Base-by-base conservation (phyloP, 1,284 basidiomycete genomes). In the Schizophyllum amplum region DNA sequence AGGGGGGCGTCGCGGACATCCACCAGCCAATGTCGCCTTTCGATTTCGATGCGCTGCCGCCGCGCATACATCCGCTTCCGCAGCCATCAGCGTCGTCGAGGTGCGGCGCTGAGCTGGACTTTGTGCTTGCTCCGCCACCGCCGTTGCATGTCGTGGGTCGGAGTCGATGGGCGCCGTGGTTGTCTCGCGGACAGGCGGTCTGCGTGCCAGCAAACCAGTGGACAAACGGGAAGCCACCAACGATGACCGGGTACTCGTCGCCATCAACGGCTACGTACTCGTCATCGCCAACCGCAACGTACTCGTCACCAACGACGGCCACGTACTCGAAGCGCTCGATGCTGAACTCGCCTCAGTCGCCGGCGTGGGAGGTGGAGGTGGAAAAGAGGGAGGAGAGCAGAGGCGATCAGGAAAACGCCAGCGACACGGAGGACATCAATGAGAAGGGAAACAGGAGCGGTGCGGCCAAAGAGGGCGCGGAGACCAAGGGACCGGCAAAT, bases 11-110 rank as follows among this genome's bases (percentile, higher is more conserved):
- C 26, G 48, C 64, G 52, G 47, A 55, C 13, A 23, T 51, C 7
- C 71, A 71, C 48, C 80, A 81, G 61, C 68, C 68, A 6, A 66
- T 80, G 4, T 72, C 73, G 20, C 61, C 72, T 6, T 86, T 86
- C 65, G 80, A 86, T 65, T 85, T 86, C 56, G 81, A 84, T 60
- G 74, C 77, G 9, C 73, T 86, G 11, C 78, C 78, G 20, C 47
- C 53, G 47, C 33, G 33, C 33, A 42, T 42, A 42, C 33, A 42
- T 42, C 20, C 54, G 48, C 25, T 22, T n/a, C 54, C 50, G 25
- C 55, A 23, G 24, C 25, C 24, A 20, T 42, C n/a, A 23, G 54
- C 24, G 17, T 46, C 55, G 15, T 47, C 47, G 5, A 52, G 51
- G 2, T 42, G 11, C 17, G 33, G 33, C 13, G 13, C 13, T 9